Evolutionary conservation across 805 yeast genomes (phyloP).

Genomic region (Cyberlindnera amylophila): DNA sequence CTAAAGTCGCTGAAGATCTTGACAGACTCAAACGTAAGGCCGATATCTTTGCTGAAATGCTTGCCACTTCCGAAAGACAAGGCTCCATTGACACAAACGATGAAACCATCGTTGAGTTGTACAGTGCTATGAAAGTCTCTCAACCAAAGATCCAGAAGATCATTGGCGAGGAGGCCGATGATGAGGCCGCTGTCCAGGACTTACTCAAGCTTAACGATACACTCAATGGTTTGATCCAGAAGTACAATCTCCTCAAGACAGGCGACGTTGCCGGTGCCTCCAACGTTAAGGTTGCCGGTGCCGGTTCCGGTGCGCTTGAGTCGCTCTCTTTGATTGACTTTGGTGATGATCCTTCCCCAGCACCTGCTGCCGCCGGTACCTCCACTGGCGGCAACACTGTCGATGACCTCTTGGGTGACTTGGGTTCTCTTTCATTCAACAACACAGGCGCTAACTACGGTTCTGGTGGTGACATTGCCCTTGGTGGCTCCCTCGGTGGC

Average conservation of each 20-base stretch:
- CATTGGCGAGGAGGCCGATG: slow-evolving; percentile 73
- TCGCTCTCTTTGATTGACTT: slow-evolving; percentile 67
- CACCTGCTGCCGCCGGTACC: slow-evolving; percentile 10
- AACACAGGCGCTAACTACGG: slow-evolving; percentile 34
- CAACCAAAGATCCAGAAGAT: slow-evolving; percentile 85
- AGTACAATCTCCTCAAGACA: slow-evolving; percentile 58
- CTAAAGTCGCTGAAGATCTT: slow-evolving; percentile 77
- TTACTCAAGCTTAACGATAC: slow-evolving; percentile 70
- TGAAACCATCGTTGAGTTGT: slow-evolving; percentile 79
- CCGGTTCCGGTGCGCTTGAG: slow-evolving; percentile 29
- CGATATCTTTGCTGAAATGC: slow-evolving; percentile 85
- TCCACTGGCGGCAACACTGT: slow-evolving; percentile 32
- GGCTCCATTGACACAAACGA: slow-evolving; percentile 36
- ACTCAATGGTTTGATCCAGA: slow-evolving; percentile 63
- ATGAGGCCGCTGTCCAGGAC: slow-evolving; percentile 61
- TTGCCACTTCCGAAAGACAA: slow-evolving; percentile 44
- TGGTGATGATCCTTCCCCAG: slow-evolving; percentile 42
- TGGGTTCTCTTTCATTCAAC: slow-evolving; percentile 52
- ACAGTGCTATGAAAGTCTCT: slow-evolving; percentile 72
- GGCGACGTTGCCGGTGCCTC: slow-evolving; percentile 61
- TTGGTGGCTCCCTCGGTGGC: slow-evolving; percentile 25
- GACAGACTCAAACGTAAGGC: slow-evolving; percentile 82
- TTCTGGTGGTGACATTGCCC: slow-evolving; percentile 48
- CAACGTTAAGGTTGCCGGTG: slow-evolving; percentile 38
- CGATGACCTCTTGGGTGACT: slow-evolving; percentile 71